Percentiles rank a stretch among this genome's conserved stretches.
Conservation (phyloP, 1,139 yeast genomes). For the Geotrichum aggregatum region DNA sequence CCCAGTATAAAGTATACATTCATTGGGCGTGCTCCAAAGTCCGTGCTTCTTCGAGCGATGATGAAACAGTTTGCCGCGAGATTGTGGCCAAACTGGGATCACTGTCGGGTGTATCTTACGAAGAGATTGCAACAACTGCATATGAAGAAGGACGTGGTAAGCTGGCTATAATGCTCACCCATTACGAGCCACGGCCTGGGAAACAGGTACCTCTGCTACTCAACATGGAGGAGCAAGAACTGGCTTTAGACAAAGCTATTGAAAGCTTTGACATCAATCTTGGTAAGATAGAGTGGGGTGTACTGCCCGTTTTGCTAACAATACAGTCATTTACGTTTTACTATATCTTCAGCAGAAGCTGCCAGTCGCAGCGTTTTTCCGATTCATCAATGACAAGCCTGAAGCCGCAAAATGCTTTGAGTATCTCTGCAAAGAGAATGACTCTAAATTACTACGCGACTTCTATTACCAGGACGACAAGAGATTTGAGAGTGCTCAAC, state of each 20-base stretch:
- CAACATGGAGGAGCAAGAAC: conserved; percentile 66
- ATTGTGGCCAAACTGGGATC: conserved; percentile 47
- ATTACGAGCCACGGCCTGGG: conserved; percentile 62
- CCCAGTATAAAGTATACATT: conserved; percentile 56
- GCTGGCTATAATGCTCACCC: conserved; percentile 61
- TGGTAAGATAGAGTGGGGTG: not conserved
- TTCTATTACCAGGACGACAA: conserved; percentile 60
- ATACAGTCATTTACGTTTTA: conserved; percentile 51
- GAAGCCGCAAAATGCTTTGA: conserved; percentile 46
- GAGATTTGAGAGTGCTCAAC: conserved; percentile 45
- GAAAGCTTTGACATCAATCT: conserved; percentile 65
- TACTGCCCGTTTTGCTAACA: not conserved
- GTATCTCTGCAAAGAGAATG: conserved; percentile 39
- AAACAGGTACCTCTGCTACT: conserved; percentile 62
- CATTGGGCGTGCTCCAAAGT: conserved; percentile 83
- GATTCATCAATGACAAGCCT: conserved; percentile 47
- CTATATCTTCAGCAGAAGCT: conserved; percentile 48
- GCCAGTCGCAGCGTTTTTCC: conserved; percentile 53
- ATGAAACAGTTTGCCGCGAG: conserved; percentile 51
- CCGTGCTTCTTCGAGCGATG: conserved; percentile 53
- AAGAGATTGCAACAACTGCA: conserved; percentile 64
- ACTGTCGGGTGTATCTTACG: conserved; percentile 50
- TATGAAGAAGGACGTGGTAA: conserved; percentile 75
- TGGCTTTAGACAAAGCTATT: conserved; percentile 66
- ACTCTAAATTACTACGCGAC: conserved; percentile 44